Conservation (phyloP, 2,329 filamentous ascomycete genomes). For the Xylariaceae sp. region DNA sequence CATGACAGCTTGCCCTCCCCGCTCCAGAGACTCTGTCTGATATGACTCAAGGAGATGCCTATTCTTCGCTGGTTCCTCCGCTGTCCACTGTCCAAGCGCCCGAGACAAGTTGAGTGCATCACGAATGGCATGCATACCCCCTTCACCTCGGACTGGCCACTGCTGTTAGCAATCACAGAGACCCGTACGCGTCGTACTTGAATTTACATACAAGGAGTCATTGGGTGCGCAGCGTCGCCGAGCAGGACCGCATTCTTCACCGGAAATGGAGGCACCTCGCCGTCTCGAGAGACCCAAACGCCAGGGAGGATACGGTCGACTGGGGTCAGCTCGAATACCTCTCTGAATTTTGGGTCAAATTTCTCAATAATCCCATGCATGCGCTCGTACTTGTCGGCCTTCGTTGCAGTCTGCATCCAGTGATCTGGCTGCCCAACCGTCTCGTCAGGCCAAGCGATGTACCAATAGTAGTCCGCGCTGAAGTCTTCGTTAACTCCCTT, state of each 20-base stretch:
- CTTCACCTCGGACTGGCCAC: constrained; percentile 4
- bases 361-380: constrained; percentile 8
- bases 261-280: neutral
- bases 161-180: neutral
- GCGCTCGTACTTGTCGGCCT: constrained; percentile 49
- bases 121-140: neutral
- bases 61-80: neutral
- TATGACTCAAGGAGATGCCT: neutral
- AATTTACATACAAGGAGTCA: constrained; percentile 8
- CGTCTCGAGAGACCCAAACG: constrained; percentile 2
- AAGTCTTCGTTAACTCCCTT: constrained; percentile 16
- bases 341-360: constrained; percentile 18
- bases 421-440: constrained; percentile 77
- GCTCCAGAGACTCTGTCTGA: constrained; percentile 1
- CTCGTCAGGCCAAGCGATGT: constrained; percentile 41
- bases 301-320: constrained; percentile 1
- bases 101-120: constrained; percentile 4
- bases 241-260: neutral
- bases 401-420: constrained; percentile 61
- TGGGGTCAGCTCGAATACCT: constrained; percentile 15
- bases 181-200: neutral
- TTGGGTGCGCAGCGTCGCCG: constrained; percentile 5
- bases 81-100: neutral
- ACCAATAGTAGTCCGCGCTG: constrained; percentile 26
- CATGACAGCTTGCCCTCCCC: neutral